Evolutionary conservation across 2,329 filamentous ascomycete species (phyloP).

Genomic region (Rhytidhysteron rufulum): DNA sequence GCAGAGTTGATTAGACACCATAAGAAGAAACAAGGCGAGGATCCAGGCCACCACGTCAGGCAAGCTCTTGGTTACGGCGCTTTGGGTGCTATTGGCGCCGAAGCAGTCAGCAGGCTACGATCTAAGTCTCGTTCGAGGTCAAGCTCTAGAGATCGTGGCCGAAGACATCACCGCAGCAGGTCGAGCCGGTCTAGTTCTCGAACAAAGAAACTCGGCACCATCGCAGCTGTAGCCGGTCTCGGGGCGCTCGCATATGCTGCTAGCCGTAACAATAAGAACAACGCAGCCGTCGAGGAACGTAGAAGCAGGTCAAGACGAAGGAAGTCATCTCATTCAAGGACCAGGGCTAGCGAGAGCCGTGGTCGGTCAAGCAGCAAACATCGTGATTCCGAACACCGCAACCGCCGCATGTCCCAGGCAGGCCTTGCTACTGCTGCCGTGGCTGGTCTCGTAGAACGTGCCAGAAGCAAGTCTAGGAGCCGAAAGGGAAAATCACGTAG

Average conservation of each 20-base stretch:
- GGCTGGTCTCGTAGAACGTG: conserved; percentile 57
- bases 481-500: conserved; percentile 50
- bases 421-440: conserved; percentile 60
- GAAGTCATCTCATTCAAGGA: conserved; percentile 35
- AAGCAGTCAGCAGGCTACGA: conserved; percentile 51
- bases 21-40: conserved; percentile 53
- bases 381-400: conserved; percentile 49
- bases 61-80: conserved; percentile 58
- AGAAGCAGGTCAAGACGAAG: conserved; percentile 45
- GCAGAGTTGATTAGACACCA: conserved; percentile 58
- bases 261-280: conserved; percentile 44
- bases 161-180: conserved; percentile 16
- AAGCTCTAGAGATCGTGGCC: conserved; percentile 32
- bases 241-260: conserved; percentile 56
- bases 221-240: conserved; percentile 58
- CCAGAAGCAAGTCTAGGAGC: conserved; percentile 55
- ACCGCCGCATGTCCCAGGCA: conserved; percentile 58
- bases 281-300: conserved; percentile 44
- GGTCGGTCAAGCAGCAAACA: conserved; percentile 38
- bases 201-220: conserved; percentile 52
- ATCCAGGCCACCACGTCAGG: conserved; percentile 48
- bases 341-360: conserved; percentile 19
- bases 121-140: conserved; percentile 45
- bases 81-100: conserved; percentile 58
- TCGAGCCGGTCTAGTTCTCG: conserved; percentile 38